These are phyloP conservation scores for Lichtheimia ramosa DNA, from an alignment of 371 early-diverging fungal genomes.

Conservation along the genomic window DNA sequence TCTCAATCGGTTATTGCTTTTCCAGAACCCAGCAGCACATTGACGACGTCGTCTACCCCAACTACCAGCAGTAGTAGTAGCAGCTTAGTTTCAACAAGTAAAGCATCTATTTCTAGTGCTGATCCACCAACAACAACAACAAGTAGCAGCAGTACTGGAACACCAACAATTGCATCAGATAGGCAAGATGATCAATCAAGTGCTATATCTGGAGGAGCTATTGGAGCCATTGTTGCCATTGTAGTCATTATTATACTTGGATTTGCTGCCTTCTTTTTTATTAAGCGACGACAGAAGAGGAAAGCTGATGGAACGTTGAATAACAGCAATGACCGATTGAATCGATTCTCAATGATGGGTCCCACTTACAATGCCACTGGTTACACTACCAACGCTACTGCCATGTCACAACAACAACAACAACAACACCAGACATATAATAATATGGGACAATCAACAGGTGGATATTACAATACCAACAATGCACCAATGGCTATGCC, in stretches of 20 bases:
- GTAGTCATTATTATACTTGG: constrained; percentile 16
- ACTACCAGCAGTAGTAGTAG: neutral
- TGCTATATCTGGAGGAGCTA: constrained; percentile 16
- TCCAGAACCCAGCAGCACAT: no score
- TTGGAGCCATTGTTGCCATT: constrained; percentile 26
- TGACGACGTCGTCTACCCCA: neutral
- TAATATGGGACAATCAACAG: neutral
- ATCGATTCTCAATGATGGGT: constrained; percentile 13
- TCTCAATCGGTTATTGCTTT: constrained; percentile 1
- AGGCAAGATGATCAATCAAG: neutral
- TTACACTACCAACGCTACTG: no score
- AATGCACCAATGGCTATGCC: no score
- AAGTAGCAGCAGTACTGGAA: neutral
- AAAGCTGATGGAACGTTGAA: neutral
- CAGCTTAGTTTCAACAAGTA: neutral
- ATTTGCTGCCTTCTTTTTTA: constrained; percentile 18
- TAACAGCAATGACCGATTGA: constrained; percentile 4
- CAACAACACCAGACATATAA: neutral
- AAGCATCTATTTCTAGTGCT: neutral
- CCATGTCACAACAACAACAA: no score
- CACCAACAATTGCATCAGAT: neutral
- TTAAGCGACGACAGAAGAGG: constrained; percentile 15
- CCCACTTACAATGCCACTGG: constrained; percentile 8
- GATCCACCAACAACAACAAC: neutral
- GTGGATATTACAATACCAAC: neutral